Conservation (phyloP, 192 early-diverging fungal species). For the Coemansia sp. region DNA sequence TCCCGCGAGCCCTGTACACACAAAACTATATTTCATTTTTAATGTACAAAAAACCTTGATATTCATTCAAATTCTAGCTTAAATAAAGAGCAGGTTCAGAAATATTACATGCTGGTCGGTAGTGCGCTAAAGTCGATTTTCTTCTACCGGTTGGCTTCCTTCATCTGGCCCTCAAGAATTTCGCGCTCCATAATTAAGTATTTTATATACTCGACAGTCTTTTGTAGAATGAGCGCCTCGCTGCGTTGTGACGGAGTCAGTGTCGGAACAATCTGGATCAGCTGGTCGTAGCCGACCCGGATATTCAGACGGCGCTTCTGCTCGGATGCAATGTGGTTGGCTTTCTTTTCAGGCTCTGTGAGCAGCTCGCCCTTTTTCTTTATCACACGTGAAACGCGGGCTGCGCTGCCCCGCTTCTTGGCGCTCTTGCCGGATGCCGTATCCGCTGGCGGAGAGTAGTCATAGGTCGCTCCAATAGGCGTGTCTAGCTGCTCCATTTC, state of each 20-base stretch:
- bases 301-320: conserved; percentile 92
- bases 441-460: not conserved
- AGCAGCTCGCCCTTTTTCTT: conserved; percentile 68
- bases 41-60: not conserved
- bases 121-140: not conserved
- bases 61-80: not conserved
- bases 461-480: not conserved
- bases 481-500: not conserved
- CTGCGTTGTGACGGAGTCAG: conserved; percentile 79
- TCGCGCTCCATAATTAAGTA: conserved; percentile 61
- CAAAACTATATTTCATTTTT: not conserved
- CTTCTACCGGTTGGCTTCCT: conserved; percentile 8
- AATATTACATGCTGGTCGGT: not conserved
- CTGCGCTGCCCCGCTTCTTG: not conserved
- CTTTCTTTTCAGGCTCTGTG: conserved; percentile 89
- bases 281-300: conserved; percentile 82
- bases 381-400: conserved; percentile 13
- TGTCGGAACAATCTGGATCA: conserved; percentile 83
- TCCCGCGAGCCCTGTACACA: too few relatives aligned
- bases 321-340: conserved; percentile 94
- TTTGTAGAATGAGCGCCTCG: conserved; percentile 84
- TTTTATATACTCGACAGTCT: conserved; percentile 77
- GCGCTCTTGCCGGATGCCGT: not conserved
- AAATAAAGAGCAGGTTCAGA: not conserved
- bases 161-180: conserved; percentile 51